phyloP scores from a whole-genome alignment of 108 stramenopile genomes.

The Cyclotella baltica region DNA sequence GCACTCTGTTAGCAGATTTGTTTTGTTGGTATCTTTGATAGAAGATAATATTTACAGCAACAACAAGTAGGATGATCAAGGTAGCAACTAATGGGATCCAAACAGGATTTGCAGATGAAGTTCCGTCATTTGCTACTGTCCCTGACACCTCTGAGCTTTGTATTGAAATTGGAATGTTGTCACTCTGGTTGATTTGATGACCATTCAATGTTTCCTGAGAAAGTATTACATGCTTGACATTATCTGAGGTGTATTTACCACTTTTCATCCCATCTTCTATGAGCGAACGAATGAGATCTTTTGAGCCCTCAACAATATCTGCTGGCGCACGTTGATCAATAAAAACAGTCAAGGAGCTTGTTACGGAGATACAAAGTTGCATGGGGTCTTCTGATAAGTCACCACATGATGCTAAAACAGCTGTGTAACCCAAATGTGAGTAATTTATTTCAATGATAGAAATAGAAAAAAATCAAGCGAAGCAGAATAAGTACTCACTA shows the following conservation, averaged over 20 bases:
- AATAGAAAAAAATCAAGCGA: neutral
- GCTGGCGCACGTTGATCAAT: neutral
- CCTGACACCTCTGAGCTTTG: neutral
- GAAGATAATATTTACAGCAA: neutral
- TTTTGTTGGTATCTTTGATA: neutral
- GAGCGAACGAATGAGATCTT: neutral
- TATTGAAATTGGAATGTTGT: neutral
- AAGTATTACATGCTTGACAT: neutral
- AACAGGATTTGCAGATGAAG: neutral
- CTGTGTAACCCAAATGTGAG: neutral
- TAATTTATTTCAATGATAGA: neutral
- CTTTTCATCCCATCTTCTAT: conserved; percentile 12
- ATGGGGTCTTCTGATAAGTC: neutral
- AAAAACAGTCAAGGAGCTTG: neutral
- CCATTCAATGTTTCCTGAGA: too few relatives aligned
- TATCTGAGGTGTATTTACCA: neutral
- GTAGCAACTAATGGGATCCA: neutral
- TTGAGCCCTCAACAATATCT: neutral
- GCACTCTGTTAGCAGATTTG: neutral
- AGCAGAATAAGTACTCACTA: neutral
- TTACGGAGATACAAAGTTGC: neutral
- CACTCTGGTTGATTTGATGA: too few relatives aligned
- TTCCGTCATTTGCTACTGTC: neutral
- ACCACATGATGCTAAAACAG: neutral
- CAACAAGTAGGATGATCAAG: neutral